Percentiles rank a stretch among this genome's conserved stretches.
Conservation (phyloP, 2,329 filamentous ascomycete species). For the Fusarium sacchari region DNA sequence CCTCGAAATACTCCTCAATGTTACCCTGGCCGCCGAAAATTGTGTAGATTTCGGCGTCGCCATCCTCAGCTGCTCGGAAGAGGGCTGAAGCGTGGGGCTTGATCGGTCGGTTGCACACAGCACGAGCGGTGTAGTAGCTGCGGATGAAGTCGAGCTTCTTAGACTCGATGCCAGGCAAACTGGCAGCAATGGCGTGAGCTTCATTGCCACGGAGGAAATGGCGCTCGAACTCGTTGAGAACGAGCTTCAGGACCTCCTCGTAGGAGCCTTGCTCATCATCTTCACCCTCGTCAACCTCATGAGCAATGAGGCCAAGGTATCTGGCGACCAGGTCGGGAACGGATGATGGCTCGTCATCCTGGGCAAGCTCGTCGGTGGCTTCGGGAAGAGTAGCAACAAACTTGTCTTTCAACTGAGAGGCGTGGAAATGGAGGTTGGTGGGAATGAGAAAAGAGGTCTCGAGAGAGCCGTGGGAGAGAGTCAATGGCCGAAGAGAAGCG, state of each 20-base stretch:
- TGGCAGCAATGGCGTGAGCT: constrained; percentile 88
- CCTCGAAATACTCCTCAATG: constrained; percentile 99
- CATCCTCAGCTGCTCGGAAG: constrained; percentile 86
- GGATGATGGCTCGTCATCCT: constrained; percentile 99
- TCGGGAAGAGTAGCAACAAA: constrained; percentile 87
- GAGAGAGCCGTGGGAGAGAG: constrained; percentile 90
- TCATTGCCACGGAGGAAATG: constrained; percentile 95
- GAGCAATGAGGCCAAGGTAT: constrained; percentile 90
- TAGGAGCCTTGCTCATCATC: constrained; percentile 89
- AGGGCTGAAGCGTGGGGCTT: constrained; percentile 94
- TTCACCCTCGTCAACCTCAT: constrained; percentile 91
- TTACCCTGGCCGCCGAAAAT: constrained; percentile 98
- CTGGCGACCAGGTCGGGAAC: constrained; percentile 90
- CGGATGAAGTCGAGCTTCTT: constrained; percentile 93
- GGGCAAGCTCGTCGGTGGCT: constrained; percentile 95
- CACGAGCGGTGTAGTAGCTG: constrained; percentile 90
- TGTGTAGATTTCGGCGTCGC: constrained; percentile 85
- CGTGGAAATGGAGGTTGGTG: constrained; percentile 94
- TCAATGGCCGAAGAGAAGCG: constrained; percentile 89
- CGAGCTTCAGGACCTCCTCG: constrained; percentile 89
- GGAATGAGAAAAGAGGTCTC: constrained; percentile 97
- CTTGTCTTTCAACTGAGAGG: constrained; percentile 90
- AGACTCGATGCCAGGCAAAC: constrained; percentile 86
- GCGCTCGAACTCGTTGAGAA: constrained; percentile 96
- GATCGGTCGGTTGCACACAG: constrained; percentile 84